Conservation (phyloP, 1,139 yeast species). For the Kurtzmaniella quercitrusa region DNA sequence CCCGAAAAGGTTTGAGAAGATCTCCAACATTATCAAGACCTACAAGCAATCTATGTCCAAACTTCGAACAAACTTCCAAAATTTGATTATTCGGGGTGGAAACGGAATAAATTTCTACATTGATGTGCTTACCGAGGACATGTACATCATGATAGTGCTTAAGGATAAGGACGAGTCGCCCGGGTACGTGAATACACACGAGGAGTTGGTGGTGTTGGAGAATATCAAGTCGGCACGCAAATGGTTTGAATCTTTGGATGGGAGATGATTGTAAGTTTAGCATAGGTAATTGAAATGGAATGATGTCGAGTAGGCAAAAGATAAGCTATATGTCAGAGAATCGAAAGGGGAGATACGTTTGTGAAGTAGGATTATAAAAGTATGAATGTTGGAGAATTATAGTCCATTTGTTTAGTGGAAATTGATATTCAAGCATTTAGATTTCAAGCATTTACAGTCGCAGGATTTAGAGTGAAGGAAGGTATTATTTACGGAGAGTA, state of each 20-base stretch:
- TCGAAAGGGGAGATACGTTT: too few species aligned
- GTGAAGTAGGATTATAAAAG: background rate
- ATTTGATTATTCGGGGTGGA: slow-evolving; percentile 70
- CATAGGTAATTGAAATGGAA: background rate
- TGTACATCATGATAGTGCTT: slow-evolving; percentile 70
- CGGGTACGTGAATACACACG: slow-evolving; percentile 35
- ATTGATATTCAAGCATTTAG: too few species aligned
- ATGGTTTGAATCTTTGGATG: slow-evolving; percentile 61
- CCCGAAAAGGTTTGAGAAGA: slow-evolving; percentile 91
- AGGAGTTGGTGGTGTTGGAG: slow-evolving; percentile 60
- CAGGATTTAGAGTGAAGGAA: too few species aligned
- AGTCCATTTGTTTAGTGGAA: background rate
- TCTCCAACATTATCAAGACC: slow-evolving; percentile 88
- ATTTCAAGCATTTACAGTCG: too few species aligned
- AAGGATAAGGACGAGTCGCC: slow-evolving; percentile 25
- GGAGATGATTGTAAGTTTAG: background rate
- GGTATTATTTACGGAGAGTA: too few species aligned
- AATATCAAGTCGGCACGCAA: slow-evolving; percentile 65
- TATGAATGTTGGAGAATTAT: background rate
- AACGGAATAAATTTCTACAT: slow-evolving; percentile 63
- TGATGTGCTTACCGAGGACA: slow-evolving; percentile 68
- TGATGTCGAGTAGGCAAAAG: background rate
- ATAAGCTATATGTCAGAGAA: too few species aligned
- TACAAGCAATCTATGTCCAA: slow-evolving; percentile 91
- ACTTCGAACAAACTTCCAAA: slow-evolving; percentile 78